Base-by-base conservation (phyloP, 495 filamentous ascomycete genomes). In the Xylaria acuta region DNA sequence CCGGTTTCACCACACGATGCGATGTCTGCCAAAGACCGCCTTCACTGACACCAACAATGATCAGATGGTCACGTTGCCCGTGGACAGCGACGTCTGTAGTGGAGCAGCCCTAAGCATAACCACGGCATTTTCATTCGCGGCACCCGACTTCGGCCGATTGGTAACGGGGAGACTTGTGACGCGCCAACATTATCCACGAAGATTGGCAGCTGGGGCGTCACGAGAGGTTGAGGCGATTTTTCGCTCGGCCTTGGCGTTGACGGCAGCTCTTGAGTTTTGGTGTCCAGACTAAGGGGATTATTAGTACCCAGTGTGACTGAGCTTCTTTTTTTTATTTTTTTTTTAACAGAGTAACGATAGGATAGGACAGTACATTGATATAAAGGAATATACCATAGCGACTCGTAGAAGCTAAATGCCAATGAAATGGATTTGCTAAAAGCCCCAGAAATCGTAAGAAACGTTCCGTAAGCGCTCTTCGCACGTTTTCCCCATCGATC, bases 61-160 rank as follows among this genome's bases (percentile, higher is more conserved):
- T 56, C 67, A 49, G 27, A 27, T 62, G 67, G 30, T 22, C 9
- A 18, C 40, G 20, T 49, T 70, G 40, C 20, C 56, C 20, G 43
- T 36, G 4, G 38, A 62, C 32, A 49, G n/a, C 12, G 32, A 49
- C 20, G 30, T 4, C 25, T 20, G 3, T 11, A 43, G 41, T 62
- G 54, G 54, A 47, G 56, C 18, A 20, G 32, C 25, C 30, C 16
- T 34, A 2, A 14, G 41, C 56, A 30, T 34, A 47, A 62, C 67
- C 40, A 60, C 36, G 38, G 43, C 51, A 36, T 27, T 30, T 25
- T 27, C 18, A 62, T 49, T 34, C 65, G 32, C 60, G 53, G 41
- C 54, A 25, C 56, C 56, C 30, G 56, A 30, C 56, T 47, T 70
- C 30, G 41, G 27, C 54, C 67, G 54, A 70, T 34, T 70, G 54